Base-by-base conservation (phyloP, 768 basidiomycete species). In the Porpolomopsis calyptriformis region DNA sequence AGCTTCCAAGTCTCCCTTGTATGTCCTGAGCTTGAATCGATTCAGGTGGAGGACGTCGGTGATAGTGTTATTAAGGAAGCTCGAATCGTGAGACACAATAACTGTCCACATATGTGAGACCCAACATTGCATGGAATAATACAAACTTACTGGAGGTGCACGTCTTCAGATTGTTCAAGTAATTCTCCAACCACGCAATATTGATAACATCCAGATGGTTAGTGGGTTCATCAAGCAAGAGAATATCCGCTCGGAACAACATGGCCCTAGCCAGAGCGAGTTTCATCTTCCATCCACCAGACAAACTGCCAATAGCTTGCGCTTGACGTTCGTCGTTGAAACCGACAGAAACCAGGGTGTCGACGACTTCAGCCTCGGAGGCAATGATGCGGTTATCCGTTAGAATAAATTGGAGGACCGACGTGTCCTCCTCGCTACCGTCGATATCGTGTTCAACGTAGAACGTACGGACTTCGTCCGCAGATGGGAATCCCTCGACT, bases 201-300 rank as follows among this genome's bases (percentile, higher is more conserved):
- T 97, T 97, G 68, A 96, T 80, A 53, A 97, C 93, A 57, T 97
- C 93, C 70, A 97, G 78, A 64, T 90, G 86, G 75, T 90, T 90
- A 71, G 92, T 96, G 37, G 92, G 92, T 72, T 96, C 92, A 66
- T 96, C 92, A 53, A 94, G 86, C 22, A 96, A 71, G 42, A 97
- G 81, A 60, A 97, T 97, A 59, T 97, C 93, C 52, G 93, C 93
- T 72, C 85, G 88, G 85, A 97, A 97, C 37, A 97, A 76, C 81
- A 97, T 94, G 41, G 93, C 93, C 51, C 93, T 80, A 48, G 93
- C 93, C 50, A 97, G 80, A 33, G 93, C 93, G 52, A 97, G 83
- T 78, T 96, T 97, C 93, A 97, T 97, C 78, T 97, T 97, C 93
- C 93, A 96, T 73, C 93, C 93, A 78, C 93, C 93, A 36, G 93